Base-by-base conservation (phyloP, 2,329 filamentous ascomycete genomes). In the Aureobasidium sp. region DNA sequence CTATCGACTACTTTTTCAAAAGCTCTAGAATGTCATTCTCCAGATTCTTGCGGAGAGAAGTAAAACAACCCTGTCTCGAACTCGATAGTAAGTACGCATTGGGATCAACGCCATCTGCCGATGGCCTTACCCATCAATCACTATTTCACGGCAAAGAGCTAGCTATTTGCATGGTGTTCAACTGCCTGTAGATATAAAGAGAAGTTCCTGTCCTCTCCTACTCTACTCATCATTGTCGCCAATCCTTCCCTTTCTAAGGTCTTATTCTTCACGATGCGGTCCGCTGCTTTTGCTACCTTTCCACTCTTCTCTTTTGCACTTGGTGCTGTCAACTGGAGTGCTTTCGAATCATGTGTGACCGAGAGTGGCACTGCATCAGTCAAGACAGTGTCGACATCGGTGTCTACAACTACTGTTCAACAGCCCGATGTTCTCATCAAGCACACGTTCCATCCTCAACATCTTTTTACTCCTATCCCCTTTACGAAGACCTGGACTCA, bases 291-390 rank as follows among this genome's bases (percentile, higher is more conserved):
- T 3, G 46, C 57, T 26, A 27, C 46, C 17, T 60, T 60, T 36
- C 57, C 57, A 12, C 27, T 60, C 34, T 60, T 60, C 46, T 50
- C 57, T 34, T 20, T 60, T n/a, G 57, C 46, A 51, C 46, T 60
- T 12, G 57, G 57, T 41, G 44, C 57, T 50, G 34, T 60, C 36
- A 60, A 60, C 36, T 60, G 44, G 44, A 60, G 46, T 37, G 57
- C 57, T 15, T 51, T 60, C 5, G 57, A 60, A n/a, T 50, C 44
- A 41, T 60, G 57, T 34, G 57, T 60, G 34, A 60, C 57, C 17
- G 10, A 42, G 12, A 60, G 57, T 34, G 57, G 44, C 17, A 50
- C 57, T 20, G 13, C 57, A 10, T 51, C 57, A 34, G 44, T 42
- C 27, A 51, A 60, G 13, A 32, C 34, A 23, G 57, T 60, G 57